phyloP scores from a whole-genome alignment of 371 early-diverging fungal species.

The Apophysomyces elegans region DNA sequence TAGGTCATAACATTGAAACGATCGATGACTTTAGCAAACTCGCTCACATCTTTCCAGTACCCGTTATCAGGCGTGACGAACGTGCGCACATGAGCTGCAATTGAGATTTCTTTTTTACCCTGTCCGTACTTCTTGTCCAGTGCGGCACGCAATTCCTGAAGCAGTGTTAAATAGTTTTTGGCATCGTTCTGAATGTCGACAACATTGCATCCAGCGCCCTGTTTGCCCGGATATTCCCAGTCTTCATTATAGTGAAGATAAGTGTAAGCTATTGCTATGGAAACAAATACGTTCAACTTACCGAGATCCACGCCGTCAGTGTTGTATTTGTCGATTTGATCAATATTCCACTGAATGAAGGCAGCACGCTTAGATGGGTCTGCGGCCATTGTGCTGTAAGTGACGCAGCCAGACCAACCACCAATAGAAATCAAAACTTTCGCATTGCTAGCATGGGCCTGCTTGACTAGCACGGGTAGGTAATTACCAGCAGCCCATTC shows the following conservation, averaged over 20 bases:
- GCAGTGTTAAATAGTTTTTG: constrained; percentile 56
- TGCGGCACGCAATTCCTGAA: constrained; percentile 67
- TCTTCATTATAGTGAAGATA: constrained; percentile 21
- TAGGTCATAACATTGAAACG: constrained; percentile 69
- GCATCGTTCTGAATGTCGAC: constrained; percentile 42
- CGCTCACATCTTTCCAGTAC: constrained; percentile 62
- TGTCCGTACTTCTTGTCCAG: constrained; percentile 51
- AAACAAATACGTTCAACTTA: constrained; percentile 36
- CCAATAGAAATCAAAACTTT: constrained; percentile 65
- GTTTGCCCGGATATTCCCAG: constrained; percentile 67
- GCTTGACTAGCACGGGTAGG: constrained; percentile 40
- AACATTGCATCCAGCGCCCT: constrained; percentile 62
- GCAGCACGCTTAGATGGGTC: constrained; percentile 40
- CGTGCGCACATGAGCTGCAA: constrained; percentile 72
- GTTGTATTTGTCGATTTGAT: constrained; percentile 49
- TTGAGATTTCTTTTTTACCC: constrained; percentile 64
- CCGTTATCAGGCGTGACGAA: constrained; percentile 52
- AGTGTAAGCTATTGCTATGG: neutral
- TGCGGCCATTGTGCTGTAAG: constrained; percentile 54
- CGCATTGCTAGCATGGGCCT: constrained; percentile 50
- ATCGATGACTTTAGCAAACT: constrained; percentile 64
- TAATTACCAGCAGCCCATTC: constrained; percentile 22
- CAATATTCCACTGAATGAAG: constrained; percentile 56
- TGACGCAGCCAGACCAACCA: constrained; percentile 35
- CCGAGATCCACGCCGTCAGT: constrained; percentile 67